These are phyloP conservation scores for Rhodotorula graminis DNA, from an alignment of 768 basidiomycete genomes.

Conservation along the genomic window DNA sequence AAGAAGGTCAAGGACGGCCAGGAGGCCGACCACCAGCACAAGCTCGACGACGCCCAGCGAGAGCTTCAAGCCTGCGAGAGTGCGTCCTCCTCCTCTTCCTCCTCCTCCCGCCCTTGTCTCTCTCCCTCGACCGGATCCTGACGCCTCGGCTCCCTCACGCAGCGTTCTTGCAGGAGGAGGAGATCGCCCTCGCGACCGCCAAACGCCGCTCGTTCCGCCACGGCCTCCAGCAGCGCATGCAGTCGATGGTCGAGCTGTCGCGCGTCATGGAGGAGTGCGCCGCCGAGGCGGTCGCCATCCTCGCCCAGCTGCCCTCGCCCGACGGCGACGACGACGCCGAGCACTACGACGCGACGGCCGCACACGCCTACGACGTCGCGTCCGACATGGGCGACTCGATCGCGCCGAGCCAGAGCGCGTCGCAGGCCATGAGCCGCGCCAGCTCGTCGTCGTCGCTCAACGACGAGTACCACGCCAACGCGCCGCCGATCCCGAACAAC, in stretches of 20 bases:
- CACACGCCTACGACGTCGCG: constrained; percentile 9
- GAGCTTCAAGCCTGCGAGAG: constrained; percentile 43
- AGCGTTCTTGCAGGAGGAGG: constrained; percentile 40
- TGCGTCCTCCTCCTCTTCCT: not conserved
- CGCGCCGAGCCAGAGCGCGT: constrained; percentile 36
- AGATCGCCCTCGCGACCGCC: constrained; percentile 32
- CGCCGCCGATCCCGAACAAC: not conserved
- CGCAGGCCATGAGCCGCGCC: constrained; percentile 35
- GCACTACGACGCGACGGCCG: not conserved
- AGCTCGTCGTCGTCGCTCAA: constrained; percentile 23
- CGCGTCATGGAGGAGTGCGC: constrained; percentile 37
- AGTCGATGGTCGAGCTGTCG: constrained; percentile 40
- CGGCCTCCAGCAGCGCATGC: constrained; percentile 39
- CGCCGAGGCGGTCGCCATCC: constrained; percentile 25
- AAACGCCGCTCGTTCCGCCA: constrained; percentile 42
- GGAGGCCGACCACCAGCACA: constrained; percentile 15
- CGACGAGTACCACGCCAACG: constrained; percentile 6
- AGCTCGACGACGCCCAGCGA: constrained; percentile 41
- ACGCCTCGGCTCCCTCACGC: not conserved
- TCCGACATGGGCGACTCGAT: constrained; percentile 33
- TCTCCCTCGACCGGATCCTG: too few species aligned
- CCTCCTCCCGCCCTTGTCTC: too few species aligned
- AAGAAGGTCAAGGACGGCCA: constrained; percentile 37
- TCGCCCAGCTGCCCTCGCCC: constrained; percentile 5
- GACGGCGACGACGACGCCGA: not conserved